Percentiles rank a stretch among this genome's conserved stretches.
Evolutionary conservation across 805 yeast genomes (phyloP).

Genomic region (Candida sakaeoensis): DNA sequence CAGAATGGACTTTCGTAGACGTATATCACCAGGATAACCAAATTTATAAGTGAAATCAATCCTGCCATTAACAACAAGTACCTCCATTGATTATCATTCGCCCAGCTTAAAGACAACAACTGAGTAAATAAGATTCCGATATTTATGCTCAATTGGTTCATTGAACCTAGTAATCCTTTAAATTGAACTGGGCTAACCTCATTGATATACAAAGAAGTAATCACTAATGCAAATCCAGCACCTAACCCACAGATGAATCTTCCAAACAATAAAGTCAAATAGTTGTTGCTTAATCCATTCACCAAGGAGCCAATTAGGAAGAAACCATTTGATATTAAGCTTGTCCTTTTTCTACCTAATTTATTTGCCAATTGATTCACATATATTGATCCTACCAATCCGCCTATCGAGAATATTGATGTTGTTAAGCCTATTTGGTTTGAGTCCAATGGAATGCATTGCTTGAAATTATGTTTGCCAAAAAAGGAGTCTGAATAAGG

Average conservation of each 20-base stretch:
- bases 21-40: conserved; percentile 34
- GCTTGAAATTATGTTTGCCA: conserved; percentile 33
- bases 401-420: conserved; percentile 80
- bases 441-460: conserved; percentile 57
- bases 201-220: conserved; percentile 76
- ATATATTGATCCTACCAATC: conserved; percentile 66
- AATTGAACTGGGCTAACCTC: conserved; percentile 69
- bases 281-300: conserved; percentile 48
- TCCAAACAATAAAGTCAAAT: conserved; percentile 51
- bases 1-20: conserved; percentile 83
- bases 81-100: conserved; percentile 71
- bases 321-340: conserved; percentile 47
- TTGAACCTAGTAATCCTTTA: conserved; percentile 80
- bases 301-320: conserved; percentile 61
- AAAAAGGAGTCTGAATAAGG: conserved; percentile 38
- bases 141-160: conserved; percentile 85
- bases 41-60: conserved; percentile 47
- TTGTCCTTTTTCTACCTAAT: conserved; percentile 59
- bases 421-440: conserved; percentile 69
- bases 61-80: conserved; percentile 60
- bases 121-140: conserved; percentile 83
- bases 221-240: conserved; percentile 84
- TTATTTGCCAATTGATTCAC: conserved; percentile 63
- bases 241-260: conserved; percentile 78
- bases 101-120: conserved; percentile 63